Conservation (phyloP, 768 basidiomycete genomes). For the Podaxis mareebaensis region DNA sequence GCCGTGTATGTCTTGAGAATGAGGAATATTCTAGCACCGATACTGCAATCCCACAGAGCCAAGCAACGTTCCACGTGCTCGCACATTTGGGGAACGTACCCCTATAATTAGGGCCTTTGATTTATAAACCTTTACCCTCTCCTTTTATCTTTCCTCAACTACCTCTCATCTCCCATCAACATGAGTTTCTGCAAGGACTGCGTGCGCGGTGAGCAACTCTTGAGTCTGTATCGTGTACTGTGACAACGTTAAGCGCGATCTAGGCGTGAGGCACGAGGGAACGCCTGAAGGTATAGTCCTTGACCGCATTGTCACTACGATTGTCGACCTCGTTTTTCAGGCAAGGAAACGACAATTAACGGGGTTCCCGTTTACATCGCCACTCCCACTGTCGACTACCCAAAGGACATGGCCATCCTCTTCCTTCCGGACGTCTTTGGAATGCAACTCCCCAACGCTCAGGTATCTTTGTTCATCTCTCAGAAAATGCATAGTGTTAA, state of each 20-base stretch:
- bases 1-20: neutral
- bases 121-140: slow-evolving; percentile 7
- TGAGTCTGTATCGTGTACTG: neutral
- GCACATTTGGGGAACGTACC: neutral
- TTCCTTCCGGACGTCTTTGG: slow-evolving; percentile 58
- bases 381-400: slow-evolving; percentile 49
- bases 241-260: neutral
- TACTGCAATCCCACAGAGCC: neutral
- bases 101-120: neutral
- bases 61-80: neutral
- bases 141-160: neutral
- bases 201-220: slow-evolving; percentile 41
- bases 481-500: neutral
- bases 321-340: slow-evolving; percentile 26
- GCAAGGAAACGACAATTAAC: slow-evolving; percentile 45
- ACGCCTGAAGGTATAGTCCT: slow-evolving; percentile 38
- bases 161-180: neutral
- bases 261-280: slow-evolving; percentile 55
- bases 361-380: slow-evolving; percentile 55
- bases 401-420: slow-evolving; percentile 57
- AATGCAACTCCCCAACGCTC: slow-evolving; percentile 42
- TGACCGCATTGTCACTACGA: neutral
- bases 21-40: neutral
- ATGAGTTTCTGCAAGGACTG: slow-evolving; percentile 52
- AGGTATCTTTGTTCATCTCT: slow-evolving; percentile 32